Evolutionary conservation across 371 early-diverging fungal genomes (phyloP).

Genomic region (Zychaea mexicana): DNA sequence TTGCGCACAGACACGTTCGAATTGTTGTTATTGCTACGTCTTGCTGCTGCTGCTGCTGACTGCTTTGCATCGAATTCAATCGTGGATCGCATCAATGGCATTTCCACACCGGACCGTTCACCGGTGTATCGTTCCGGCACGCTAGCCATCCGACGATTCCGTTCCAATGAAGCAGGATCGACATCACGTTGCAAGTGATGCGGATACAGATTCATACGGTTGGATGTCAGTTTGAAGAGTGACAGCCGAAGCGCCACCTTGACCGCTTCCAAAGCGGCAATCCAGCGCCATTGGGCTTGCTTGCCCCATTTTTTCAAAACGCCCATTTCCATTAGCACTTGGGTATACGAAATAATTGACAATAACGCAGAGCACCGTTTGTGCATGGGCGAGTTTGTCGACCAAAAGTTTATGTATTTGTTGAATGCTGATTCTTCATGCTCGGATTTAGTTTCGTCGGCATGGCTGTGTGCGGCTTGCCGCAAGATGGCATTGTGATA

Average conservation of each 20-base stretch:
- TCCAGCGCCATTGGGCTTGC: slow-evolving; percentile 65
- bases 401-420: slow-evolving; percentile 74
- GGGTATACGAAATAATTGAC: slow-evolving; percentile 75
- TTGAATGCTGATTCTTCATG: slow-evolving; percentile 72
- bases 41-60: not conserved
- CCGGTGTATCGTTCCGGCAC: slow-evolving; percentile 39
- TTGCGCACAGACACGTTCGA: no score
- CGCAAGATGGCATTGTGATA: slow-evolving; percentile 89
- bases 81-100: slow-evolving; percentile 31
- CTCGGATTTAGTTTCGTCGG: slow-evolving; percentile 40
- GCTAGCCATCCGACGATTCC: slow-evolving; percentile 3
- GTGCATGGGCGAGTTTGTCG: slow-evolving; percentile 48
- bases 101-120: slow-evolving; percentile 38
- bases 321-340: slow-evolving; percentile 87
- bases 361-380: slow-evolving; percentile 61
- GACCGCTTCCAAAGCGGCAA: slow-evolving; percentile 69
- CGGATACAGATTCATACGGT: slow-evolving; percentile 70
- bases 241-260: slow-evolving; percentile 67
- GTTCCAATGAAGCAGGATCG: slow-evolving; percentile 37
- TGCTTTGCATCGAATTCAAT: slow-evolving; percentile 25
- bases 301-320: slow-evolving; percentile 71
- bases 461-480: slow-evolving; percentile 55
- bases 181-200: slow-evolving; percentile 75
- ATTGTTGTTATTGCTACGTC: no score
- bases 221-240: slow-evolving; percentile 59